phyloP scores from a whole-genome alignment of 176 grass and related monocot genomes.

The Saccharum officinarum region DNA sequence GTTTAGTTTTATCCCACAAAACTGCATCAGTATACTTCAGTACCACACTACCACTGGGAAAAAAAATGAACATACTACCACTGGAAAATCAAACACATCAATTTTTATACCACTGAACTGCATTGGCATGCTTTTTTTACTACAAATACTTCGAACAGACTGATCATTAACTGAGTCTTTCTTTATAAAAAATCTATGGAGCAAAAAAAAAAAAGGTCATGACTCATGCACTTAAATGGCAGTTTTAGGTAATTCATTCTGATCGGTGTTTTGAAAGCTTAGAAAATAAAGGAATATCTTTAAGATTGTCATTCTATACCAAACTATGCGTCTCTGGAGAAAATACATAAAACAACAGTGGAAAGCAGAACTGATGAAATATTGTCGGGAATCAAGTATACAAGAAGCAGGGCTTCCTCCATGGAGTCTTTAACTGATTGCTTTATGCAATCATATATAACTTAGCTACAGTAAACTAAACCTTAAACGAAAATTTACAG shows the following conservation, averaged over 20 bases:
- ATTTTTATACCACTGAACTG: background rate
- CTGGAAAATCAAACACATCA: background rate
- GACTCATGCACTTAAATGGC: background rate
- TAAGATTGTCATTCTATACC: background rate
- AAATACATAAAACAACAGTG: background rate
- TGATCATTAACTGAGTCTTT: background rate
- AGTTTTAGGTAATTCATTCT: background rate
- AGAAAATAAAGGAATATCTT: background rate
- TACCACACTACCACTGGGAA: background rate
- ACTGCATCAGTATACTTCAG: background rate
- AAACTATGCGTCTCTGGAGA: background rate
- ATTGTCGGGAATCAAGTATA: background rate
- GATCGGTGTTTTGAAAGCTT: background rate
- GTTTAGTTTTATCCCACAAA: background rate
- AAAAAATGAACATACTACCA: background rate
- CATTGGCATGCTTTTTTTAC: background rate
- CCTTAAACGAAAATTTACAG: slow-evolving; percentile 35
- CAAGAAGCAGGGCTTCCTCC: background rate
- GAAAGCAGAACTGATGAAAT: background rate
- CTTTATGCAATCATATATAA: background rate
- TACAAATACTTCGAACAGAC: background rate
- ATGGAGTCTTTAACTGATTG: background rate
- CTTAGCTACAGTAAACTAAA: background rate
- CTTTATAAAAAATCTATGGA: background rate
- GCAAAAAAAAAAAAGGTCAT: background rate